Conservation (phyloP, 352 stramenopile genomes). For the Pythium rishiriense region DNA sequence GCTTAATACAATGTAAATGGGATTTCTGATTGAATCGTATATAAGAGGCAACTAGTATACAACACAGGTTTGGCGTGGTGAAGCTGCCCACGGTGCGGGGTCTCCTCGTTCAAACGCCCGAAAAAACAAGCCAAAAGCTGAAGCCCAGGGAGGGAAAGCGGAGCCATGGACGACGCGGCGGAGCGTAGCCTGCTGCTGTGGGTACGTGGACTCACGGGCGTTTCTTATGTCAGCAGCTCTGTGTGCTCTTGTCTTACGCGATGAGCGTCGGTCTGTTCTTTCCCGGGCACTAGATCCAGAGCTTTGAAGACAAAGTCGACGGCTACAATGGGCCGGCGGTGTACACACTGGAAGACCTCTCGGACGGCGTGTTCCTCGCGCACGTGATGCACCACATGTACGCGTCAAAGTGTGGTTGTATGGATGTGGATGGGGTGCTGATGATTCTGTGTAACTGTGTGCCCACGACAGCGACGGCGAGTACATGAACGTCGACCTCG, state of each 20-base stretch:
- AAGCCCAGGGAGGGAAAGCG: too few relatives aligned
- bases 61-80: not conserved
- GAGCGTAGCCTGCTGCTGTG: constrained; percentile 75
- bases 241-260: not conserved
- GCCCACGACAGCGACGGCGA: constrained; percentile 56
- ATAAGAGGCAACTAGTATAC: not conserved
- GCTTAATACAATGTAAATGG: not conserved
- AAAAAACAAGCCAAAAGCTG: too few relatives aligned
- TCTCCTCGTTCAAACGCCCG: constrained; percentile 13
- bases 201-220: constrained; percentile 41
- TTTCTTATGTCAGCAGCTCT: not conserved
- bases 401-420: constrained; percentile 13
- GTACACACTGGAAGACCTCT: constrained; percentile 53
- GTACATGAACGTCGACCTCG: constrained; percentile 77
- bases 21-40: not conserved
- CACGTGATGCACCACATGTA: constrained; percentile 88
- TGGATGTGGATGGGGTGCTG: not conserved
- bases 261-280: not conserved
- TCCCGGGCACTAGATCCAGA: constrained; percentile 49
- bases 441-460: not conserved
- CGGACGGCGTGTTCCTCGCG: constrained; percentile 80
- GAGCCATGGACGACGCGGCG: constrained; percentile 66
- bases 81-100: not conserved
- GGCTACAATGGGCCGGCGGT: constrained; percentile 39
- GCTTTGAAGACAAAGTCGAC: constrained; percentile 62